These are phyloP conservation scores for Diaporthe destruens DNA, from an alignment of 2,329 filamentous ascomycete species.

Conservation along the genomic window DNA sequence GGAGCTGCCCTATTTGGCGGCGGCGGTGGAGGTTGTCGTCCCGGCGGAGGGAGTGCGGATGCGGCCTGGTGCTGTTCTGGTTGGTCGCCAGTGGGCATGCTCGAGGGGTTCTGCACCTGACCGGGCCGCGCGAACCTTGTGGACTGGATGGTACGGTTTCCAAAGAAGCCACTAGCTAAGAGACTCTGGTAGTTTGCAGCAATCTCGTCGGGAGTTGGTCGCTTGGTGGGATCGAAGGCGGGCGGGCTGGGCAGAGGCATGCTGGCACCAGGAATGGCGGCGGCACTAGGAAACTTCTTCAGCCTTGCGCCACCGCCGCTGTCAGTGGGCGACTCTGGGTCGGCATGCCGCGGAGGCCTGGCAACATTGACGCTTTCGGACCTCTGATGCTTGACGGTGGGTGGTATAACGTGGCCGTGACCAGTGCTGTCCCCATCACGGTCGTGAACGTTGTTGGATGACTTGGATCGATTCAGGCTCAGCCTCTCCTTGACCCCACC, in stretches of 20 bases:
- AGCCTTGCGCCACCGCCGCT: constrained; percentile 17
- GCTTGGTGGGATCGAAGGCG: constrained; percentile 44
- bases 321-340: not conserved
- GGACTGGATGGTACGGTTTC: constrained; percentile 68
- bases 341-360: not conserved
- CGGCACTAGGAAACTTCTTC: constrained; percentile 34
- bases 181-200: constrained; percentile 69
- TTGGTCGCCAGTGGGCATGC: constrained; percentile 1
- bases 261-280: constrained; percentile 9
- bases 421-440: constrained; percentile 21
- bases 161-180: constrained; percentile 70
- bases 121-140: constrained; percentile 60
- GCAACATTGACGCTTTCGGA: constrained; percentile 38
- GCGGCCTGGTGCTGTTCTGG: not conserved
- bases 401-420: constrained; percentile 32
- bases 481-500: constrained; percentile 50
- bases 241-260: constrained; percentile 16
- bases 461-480: constrained; percentile 44
- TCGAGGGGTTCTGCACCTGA: constrained; percentile 16
- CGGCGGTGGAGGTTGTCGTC: constrained; percentile 38
- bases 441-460: constrained; percentile 45
- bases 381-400: constrained; percentile 41
- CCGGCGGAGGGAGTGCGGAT: constrained; percentile 34
- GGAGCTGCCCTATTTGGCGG: constrained; percentile 34
- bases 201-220: constrained; percentile 63